Percentiles rank a stretch among this genome's conserved stretches.
phyloP scores from a whole-genome alignment of 1,284 basidiomycete species.

The Leccinum subrobustum region DNA sequence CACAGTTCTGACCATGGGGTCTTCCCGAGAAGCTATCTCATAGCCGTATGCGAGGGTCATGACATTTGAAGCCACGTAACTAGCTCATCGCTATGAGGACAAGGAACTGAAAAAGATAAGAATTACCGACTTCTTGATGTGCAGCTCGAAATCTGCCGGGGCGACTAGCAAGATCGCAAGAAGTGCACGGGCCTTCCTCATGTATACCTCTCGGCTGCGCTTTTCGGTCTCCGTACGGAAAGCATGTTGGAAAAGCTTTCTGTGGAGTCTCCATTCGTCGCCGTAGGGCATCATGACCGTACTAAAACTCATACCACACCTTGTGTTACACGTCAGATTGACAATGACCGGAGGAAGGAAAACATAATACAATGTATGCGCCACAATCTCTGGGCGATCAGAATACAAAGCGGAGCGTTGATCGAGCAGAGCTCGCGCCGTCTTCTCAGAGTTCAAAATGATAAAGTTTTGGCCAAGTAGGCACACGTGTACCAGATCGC shows the following conservation, averaged over 20 bases:
- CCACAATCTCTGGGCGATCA: conserved; percentile 22
- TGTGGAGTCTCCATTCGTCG: conserved; percentile 24
- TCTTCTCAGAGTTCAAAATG: conserved; percentile 26
- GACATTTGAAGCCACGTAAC: conserved; percentile 26
- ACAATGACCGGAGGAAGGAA: neutral
- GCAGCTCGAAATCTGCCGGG: conserved; percentile 24
- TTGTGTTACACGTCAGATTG: conserved; percentile 2
- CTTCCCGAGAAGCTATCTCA: conserved; percentile 16
- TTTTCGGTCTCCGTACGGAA: conserved; percentile 19
- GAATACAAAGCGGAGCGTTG: conserved; percentile 28
- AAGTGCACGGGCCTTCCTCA: conserved; percentile 17
- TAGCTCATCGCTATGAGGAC: neutral
- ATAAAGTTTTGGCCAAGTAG: conserved; percentile 26
- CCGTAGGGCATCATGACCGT: conserved; percentile 28
- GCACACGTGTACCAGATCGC: conserved; percentile 23
- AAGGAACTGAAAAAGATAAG: neutral
- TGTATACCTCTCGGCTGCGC: conserved; percentile 17
- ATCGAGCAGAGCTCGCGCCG: conserved; percentile 23
- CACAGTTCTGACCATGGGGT: conserved; percentile 22
- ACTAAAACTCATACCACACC: conserved; percentile 25
- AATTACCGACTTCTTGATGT: conserved; percentile 20
- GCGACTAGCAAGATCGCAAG: conserved; percentile 22
- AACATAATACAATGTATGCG: conserved; percentile 16
- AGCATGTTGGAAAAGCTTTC: conserved; percentile 29
- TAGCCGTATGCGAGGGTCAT: conserved; percentile 29